phyloP scores from a whole-genome alignment of 2,329 filamentous ascomycete genomes.

The Neocucurbitaria cava region DNA sequence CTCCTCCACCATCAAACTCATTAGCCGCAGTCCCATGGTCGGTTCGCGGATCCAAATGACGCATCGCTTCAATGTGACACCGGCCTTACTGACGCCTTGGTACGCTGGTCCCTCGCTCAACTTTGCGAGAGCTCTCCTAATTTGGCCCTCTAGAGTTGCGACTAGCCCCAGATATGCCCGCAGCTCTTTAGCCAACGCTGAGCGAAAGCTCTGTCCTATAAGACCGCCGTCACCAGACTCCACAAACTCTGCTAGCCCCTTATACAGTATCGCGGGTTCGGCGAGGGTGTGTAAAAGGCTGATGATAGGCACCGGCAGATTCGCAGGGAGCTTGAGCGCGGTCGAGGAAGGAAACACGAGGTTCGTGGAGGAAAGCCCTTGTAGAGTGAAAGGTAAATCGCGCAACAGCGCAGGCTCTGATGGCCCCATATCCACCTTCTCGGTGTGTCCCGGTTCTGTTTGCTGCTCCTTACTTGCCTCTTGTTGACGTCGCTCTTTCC shows the following conservation, averaged over 20 bases:
- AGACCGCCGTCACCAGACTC: conserved; percentile 81
- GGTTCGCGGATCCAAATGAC: conserved; percentile 97
- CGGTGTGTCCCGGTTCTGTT: conserved; percentile 13
- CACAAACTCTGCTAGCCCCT: conserved; percentile 79
- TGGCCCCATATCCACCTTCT: conserved; percentile 32
- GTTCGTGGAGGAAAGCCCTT: conserved; percentile 88
- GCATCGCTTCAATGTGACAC: conserved; percentile 92
- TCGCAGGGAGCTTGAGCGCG: conserved; percentile 76
- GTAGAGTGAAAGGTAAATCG: conserved; percentile 90
- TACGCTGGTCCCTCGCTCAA: conserved; percentile 73
- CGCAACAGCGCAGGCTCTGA: conserved; percentile 58
- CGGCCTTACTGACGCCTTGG: conserved; percentile 79
- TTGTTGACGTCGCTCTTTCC: conserved; percentile 33
- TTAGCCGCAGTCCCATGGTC: conserved; percentile 90
- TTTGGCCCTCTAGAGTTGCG: conserved; percentile 90
- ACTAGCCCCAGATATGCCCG: conserved; percentile 89
- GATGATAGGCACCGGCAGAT: conserved; percentile 82
- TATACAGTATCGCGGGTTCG: conserved; percentile 92
- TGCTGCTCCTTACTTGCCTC: conserved; percentile 35
- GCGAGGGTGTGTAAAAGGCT: conserved; percentile 88
- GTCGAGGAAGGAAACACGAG: conserved; percentile 75
- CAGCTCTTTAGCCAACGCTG: conserved; percentile 83
- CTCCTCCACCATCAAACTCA: conserved; percentile 94
- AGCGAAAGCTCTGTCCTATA: conserved; percentile 89
- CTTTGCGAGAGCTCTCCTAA: conserved; percentile 78